Conservation (phyloP, 108 stramenopile species). For the Cyclotella kingstonii region DNA sequence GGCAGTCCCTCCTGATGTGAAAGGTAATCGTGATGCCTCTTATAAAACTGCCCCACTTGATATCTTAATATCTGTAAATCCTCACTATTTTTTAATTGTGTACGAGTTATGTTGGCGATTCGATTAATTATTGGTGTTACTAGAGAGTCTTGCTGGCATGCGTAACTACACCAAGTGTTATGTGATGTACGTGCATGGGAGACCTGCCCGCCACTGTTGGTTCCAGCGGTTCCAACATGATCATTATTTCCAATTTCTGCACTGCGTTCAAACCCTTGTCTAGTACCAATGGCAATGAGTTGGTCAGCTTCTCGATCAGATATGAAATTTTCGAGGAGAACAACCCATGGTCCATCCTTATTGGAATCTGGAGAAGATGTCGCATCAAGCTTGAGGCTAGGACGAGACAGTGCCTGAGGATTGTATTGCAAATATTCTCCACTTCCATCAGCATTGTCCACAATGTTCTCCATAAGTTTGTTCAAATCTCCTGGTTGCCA, state of each 20-base stretch:
- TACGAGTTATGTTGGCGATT: conserved; percentile 47
- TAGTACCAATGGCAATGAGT: conserved; percentile 53
- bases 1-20: conserved; percentile 39
- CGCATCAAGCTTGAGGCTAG: conserved; percentile 31
- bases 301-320: conserved; percentile 53
- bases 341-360: conserved; percentile 71
- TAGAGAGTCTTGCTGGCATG: conserved; percentile 35
- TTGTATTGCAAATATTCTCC: conserved; percentile 47
- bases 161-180: conserved; percentile 62
- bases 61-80: conserved; percentile 66
- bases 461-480: conserved; percentile 60
- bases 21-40: conserved; percentile 56
- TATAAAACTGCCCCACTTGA: conserved; percentile 51
- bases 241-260: conserved; percentile 48
- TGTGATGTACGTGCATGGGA: conserved; percentile 37
- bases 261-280: conserved; percentile 49
- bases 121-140: conserved; percentile 35
- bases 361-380: conserved; percentile 20
- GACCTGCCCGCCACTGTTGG: too few relatives aligned
- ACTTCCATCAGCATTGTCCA: conserved; percentile 61
- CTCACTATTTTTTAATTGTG: conserved; percentile 58
- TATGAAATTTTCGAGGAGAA: conserved; percentile 76
- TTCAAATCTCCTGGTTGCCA: conserved; percentile 68
- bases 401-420: conserved; percentile 58
- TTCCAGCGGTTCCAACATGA: conserved; percentile 53